Conservation (phyloP, 345 rosid genomes). For the Eucalyptus cloeziana region DNA sequence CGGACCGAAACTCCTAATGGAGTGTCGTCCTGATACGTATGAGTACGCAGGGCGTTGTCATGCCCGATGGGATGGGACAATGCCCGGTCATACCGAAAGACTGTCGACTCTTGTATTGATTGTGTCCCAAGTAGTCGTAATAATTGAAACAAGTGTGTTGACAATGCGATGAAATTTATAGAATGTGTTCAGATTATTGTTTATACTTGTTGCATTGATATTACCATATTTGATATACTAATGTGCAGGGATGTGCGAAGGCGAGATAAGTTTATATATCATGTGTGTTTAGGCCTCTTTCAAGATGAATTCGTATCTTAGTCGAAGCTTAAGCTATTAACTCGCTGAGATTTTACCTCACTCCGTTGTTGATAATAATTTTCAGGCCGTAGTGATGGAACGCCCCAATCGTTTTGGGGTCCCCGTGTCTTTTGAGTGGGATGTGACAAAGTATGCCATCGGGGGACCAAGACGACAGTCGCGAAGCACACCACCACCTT, state of each 20-base stretch:
- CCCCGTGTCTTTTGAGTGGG: too few species aligned
- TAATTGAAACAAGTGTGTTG: accelerated
- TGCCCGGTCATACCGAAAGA: accelerated
- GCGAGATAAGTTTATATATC: too few species aligned
- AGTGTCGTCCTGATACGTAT: accelerated
- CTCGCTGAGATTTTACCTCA: too few species aligned
- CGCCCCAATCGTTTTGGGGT: accelerated
- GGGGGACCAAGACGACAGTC: accelerated
- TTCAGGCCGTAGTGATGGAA: too few species aligned
- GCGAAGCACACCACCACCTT: too few species aligned
- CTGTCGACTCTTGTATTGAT: accelerated
- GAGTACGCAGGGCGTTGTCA: accelerated
- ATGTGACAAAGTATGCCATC: too few species aligned
- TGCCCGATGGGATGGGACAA: accelerated
- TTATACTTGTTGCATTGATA: too few species aligned
- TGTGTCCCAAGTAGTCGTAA: too few species aligned
- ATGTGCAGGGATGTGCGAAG: too few species aligned
- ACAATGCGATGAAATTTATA: too few species aligned
- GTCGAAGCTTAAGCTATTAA: accelerated
- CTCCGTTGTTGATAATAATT: accelerated
- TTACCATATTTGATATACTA: too few species aligned
- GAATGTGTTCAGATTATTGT: accelerated
- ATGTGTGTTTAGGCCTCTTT: too few species aligned
- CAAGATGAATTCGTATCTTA: accelerated
- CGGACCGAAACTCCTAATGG: accelerated